A percentile compares a stretch with the other conserved stretches of the same genome.
Conservation (phyloP, 2,329 filamentous ascomycete species). For the Cercospora brassicicola region DNA sequence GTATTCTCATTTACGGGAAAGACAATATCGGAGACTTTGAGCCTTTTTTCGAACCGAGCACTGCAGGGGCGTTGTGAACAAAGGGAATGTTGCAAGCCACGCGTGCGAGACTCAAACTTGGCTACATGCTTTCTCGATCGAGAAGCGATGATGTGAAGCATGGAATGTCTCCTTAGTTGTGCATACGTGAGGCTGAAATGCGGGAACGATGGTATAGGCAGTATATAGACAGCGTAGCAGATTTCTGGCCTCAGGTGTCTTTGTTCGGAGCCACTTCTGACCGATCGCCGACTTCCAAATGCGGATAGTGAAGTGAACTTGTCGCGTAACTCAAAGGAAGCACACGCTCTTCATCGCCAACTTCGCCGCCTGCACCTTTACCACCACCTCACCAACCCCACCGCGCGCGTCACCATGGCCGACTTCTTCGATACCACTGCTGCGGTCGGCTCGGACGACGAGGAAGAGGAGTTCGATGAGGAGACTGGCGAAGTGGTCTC, state of each 20-base stretch:
- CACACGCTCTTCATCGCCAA: slow-evolving; percentile 5
- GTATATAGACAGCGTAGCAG: neutral
- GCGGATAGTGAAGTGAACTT: slow-evolving; percentile 2
- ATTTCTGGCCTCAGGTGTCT: neutral
- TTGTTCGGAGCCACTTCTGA: neutral
- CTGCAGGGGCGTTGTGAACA: neutral
- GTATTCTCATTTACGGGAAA: neutral
- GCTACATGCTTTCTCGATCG: neutral
- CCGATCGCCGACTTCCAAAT: neutral
- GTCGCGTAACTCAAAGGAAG: neutral
- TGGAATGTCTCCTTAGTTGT: neutral
- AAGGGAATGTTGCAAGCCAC: neutral
- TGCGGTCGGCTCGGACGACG: slow-evolving; percentile 81
- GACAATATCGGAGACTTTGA: slow-evolving; percentile 1
- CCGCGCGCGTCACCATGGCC: slow-evolving; percentile 21
- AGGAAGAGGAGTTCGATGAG: slow-evolving; percentile 80
- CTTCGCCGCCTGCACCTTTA: neutral
- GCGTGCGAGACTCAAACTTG: neutral
- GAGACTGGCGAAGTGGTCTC: slow-evolving; percentile 62
- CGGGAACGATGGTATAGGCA: neutral
- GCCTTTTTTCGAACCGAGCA: neutral
- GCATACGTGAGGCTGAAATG: neutral
- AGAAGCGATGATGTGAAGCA: neutral
- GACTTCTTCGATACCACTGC: slow-evolving; percentile 74
- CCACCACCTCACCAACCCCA: neutral